Evolutionary conservation across 192 early-diverging fungal genomes (phyloP), one percentile per base, ranked within the genome.

Genomic region (Helicostylum pulchrum): DNA sequence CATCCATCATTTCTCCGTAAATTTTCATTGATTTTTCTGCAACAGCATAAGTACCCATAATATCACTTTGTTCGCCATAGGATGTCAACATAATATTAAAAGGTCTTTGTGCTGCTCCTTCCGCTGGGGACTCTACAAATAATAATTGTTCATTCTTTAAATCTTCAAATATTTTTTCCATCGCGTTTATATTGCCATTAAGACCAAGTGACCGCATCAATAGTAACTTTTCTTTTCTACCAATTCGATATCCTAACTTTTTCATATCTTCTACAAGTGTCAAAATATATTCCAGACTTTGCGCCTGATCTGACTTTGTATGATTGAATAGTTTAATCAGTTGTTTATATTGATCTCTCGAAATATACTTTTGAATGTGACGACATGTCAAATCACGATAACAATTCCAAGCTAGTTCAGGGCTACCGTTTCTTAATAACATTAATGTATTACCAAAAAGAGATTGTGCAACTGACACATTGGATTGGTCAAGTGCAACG

Each of bases 21-120:
- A 90, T 83, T 31, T 70, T 71, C 58, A 84, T 78, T 0, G 90
- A 89, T 65, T 88, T 83, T 0, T 76, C 71, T n/a, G 81, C 66
- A 30, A 67, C 45, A 2, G n/a, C 59, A 7, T 14, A 5, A 8
- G 53, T 63, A 11, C 63, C 60, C 7, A 67, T 12, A 0, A 39
- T 32, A 32, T 36, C 10, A 2, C 10, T 23, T 15, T 69, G 67
- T 7, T 57, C 59, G 10, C 39, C 43, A 23, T 70, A 70, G 1
- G 53, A 23, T 6, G 31, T 34, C 53, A 70, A 44, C 51, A 70
- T 55, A 20, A 70, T 70, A 50, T 63, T 17, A 30, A 54, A 70
- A 9, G 61, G 52, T 12, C 55, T 64, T n/a, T 55, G 65, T 7
- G 19, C 52, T 63, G 43, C 26, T 21, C 57, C 69, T 12, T 50